Base-by-base conservation (phyloP, 2,329 filamentous ascomycete species). In the Chaetothyriales sp. region DNA sequence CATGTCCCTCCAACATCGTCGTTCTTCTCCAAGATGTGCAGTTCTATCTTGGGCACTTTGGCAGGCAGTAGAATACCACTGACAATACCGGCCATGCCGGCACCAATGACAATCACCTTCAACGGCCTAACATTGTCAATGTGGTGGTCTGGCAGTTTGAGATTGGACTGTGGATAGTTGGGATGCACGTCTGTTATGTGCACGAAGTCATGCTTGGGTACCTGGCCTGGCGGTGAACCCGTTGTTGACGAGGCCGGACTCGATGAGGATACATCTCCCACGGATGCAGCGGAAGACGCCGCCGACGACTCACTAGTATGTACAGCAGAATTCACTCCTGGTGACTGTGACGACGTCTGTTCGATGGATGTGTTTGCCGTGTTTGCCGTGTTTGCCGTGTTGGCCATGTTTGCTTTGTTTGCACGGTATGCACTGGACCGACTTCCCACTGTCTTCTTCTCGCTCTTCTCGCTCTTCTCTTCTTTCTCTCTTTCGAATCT, bases 61-160 rank as follows among this genome's bases (percentile, higher is more conserved):
- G 58, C 54, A 6, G 47, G 43, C 5, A 55, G 43, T 7, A 66
- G 60, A 42, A 69, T 64, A 15, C 63, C 65, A 5, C 63, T 54
- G 12, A 68, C 53, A 26, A 70, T 68, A 2, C 68, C 68, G 3
- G 66, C 67, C 12, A 68, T 63, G 0, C 68, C 67, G 10, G 66
- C 65, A 5, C 68, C 68, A 26, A 70, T 65, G 43, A 67, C 56
- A 6, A 68, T 55, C 5, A 68, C 58, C 43, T 63, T 55, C 47
- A 68, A 32, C 0, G 58, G 60, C 3, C 65, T 60, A 5, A 28
- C 46, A 46, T 66, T 59, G 49, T 68, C 65, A 18, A 67, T 56
- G 5, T 63, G 59, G 12, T 61, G 63, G 2, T 62, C 57, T 49
- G 62, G 59, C 5, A 70, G 49, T n/a, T 51, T 42, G 5, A 53